Conservation (phyloP, 768 basidiomycete genomes). For the Psilocybe sp. region DNA sequence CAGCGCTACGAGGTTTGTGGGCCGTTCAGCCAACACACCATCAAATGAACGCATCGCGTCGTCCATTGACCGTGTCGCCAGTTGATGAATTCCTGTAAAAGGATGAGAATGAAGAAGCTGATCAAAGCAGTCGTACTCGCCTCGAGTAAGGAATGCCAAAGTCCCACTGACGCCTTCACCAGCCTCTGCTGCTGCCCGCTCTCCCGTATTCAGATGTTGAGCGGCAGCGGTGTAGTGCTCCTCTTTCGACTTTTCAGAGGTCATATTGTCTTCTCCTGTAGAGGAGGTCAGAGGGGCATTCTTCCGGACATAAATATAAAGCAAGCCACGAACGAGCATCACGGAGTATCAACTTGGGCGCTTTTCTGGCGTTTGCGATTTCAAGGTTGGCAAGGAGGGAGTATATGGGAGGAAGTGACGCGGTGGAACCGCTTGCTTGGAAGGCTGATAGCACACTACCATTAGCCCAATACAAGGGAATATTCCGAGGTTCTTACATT, state of each 20-base stretch:
- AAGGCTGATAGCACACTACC: constrained; percentile 39
- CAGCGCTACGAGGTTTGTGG: constrained; percentile 84
- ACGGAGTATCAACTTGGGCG: constrained; percentile 74
- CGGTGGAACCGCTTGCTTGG: constrained; percentile 42
- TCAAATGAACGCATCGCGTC: constrained; percentile 84
- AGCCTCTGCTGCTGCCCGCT: constrained; percentile 52
- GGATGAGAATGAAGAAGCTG: not conserved
- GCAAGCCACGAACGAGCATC: constrained; percentile 62
- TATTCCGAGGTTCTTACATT: constrained; percentile 50
- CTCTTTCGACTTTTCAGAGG: constrained; percentile 58
- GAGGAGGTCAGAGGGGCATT: not conserved
- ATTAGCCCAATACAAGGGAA: not conserved
- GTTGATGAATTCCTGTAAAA: constrained; percentile 69
- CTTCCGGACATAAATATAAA: not conserved
- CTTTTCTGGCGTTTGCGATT: constrained; percentile 73
- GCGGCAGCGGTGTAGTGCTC: constrained; percentile 71
- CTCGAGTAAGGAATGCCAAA: constrained; percentile 64
- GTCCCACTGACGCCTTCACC: constrained; percentile 57
- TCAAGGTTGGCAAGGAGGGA: constrained; percentile 84
- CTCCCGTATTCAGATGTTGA: constrained; percentile 59
- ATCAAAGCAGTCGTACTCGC: constrained; percentile 27
- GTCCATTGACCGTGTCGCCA: constrained; percentile 78
- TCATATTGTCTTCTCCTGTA: constrained; percentile 65
- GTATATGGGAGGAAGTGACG: constrained; percentile 69
- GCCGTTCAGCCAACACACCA: constrained; percentile 69